A percentile compares a stretch with the other conserved stretches of the same genome.
phyloP scores from a whole-genome alignment of 1,139 yeast species.

The Scheffersomyces segobiensis region DNA sequence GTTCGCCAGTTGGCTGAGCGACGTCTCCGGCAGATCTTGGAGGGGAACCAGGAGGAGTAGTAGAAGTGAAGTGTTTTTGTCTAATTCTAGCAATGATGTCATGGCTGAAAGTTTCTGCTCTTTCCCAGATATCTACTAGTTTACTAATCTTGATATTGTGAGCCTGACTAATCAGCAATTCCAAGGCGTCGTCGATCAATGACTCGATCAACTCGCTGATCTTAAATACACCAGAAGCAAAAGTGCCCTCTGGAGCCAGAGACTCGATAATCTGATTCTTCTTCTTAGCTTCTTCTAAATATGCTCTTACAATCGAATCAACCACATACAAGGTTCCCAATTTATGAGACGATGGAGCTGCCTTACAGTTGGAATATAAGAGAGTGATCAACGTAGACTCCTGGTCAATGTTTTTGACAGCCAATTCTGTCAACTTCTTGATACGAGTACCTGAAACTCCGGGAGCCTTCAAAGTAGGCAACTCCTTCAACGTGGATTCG shows the following conservation, averaged over 20 bases:
- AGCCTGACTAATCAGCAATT: constrained; percentile 49
- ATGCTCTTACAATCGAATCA: constrained; percentile 89
- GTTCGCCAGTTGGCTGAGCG: constrained; percentile 16
- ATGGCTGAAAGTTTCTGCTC: constrained; percentile 73
- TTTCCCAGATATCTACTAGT: constrained; percentile 89
- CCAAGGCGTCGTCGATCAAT: constrained; percentile 59
- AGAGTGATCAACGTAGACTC: constrained; percentile 62
- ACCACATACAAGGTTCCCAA: constrained; percentile 88
- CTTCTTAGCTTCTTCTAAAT: constrained; percentile 71
- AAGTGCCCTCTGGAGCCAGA: constrained; percentile 67
- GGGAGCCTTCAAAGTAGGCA: constrained; percentile 76
- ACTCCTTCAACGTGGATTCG: constrained; percentile 69
- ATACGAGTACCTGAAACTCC: constrained; percentile 97
- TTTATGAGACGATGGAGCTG: constrained; percentile 78
- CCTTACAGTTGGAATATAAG: constrained; percentile 68
- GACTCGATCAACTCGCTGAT: constrained; percentile 60
- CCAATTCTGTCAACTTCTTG: constrained; percentile 77
- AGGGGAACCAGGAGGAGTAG: constrained; percentile 62
- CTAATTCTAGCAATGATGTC: constrained; percentile 56
- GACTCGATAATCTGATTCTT: constrained; percentile 46
- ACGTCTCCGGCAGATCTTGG: constrained; percentile 36
- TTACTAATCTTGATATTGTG: constrained; percentile 75
- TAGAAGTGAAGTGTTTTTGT: constrained; percentile 56
- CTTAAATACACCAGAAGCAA: constrained; percentile 68
- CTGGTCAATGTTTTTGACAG: constrained; percentile 63